Evolutionary conservation across 1,139 yeast species (phyloP).

Genomic region (Lodderomyces jiufengensis): DNA sequence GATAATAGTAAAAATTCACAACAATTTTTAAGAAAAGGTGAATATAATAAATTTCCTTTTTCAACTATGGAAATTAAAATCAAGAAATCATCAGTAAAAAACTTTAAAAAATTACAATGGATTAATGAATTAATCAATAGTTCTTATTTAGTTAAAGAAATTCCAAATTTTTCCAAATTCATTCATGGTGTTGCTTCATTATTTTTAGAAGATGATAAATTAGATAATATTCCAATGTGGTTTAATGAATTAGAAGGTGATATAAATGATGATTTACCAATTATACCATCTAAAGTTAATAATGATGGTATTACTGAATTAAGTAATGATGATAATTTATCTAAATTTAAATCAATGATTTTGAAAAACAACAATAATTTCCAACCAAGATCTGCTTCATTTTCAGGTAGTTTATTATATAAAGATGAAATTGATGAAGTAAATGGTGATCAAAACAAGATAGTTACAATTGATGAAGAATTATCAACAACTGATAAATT

Average conservation of each 20-base stretch:
- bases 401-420: constrained; percentile 36
- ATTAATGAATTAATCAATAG: constrained; percentile 73
- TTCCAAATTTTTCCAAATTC: constrained; percentile 86
- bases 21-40: constrained; percentile 79
- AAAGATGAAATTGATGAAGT: constrained; percentile 9
- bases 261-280: constrained; percentile 23
- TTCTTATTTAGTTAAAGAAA: constrained; percentile 82
- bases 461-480: constrained; percentile 12
- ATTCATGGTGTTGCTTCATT: constrained; percentile 87
- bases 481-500: constrained; percentile 9
- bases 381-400: constrained; percentile 39
- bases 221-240: constrained; percentile 93
- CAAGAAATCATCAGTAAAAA: constrained; percentile 47
- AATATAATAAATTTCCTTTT: constrained; percentile 81
- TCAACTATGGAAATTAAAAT: constrained; percentile 88
- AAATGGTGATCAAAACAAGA: constrained; percentile 2
- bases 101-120: constrained; percentile 60
- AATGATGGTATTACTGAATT: constrained; percentile 12
- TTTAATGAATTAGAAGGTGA: constrained; percentile 82
- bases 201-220: constrained; percentile 83
- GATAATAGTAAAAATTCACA: constrained; percentile 72
- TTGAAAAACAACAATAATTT: constrained; percentile 30
- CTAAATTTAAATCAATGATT: constrained; percentile 42
- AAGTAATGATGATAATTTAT: constrained; percentile 45
- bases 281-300: constrained; percentile 20